phyloP scores from a whole-genome alignment of 495 filamentous ascomycete species.

The Aspergillus nidulans region DNA sequence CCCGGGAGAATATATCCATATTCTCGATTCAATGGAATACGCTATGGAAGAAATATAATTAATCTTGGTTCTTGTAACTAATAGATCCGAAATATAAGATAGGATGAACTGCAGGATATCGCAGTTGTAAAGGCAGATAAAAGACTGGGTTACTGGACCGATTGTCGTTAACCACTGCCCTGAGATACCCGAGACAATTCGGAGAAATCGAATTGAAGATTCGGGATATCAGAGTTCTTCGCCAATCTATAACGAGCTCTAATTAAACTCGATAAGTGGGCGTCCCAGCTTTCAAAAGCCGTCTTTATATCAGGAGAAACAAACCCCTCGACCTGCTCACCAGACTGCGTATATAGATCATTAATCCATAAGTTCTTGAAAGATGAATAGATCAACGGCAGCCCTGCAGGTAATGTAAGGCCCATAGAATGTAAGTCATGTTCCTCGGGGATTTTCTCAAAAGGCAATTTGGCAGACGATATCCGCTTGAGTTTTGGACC shows the following conservation, averaged over 20 bases:
- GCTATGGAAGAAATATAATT: too few relatives aligned
- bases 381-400: not conserved
- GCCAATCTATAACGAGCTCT: slow-evolving; percentile 14
- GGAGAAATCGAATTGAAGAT: slow-evolving; percentile 16
- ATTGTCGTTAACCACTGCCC: not conserved
- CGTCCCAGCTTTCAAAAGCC: slow-evolving; percentile 13
- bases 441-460: slow-evolving; percentile 35
- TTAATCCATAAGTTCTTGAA: slow-evolving; percentile 2
- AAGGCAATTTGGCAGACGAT: slow-evolving; percentile 26
- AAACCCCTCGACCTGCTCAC: slow-evolving; percentile 16
- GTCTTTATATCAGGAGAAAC: not conserved
- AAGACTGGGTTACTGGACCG: not conserved
- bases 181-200: not conserved
- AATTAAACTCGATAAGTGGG: slow-evolving; percentile 14
- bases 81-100: not conserved
- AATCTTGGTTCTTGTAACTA: too few relatives aligned
- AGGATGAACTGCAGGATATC: not conserved
- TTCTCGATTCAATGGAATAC: too few relatives aligned
- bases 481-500: slow-evolving; percentile 18
- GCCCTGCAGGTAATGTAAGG: slow-evolving; percentile 11
- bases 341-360: slow-evolving; percentile 23
- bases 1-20: too few relatives aligned
- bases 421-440: slow-evolving; percentile 24
- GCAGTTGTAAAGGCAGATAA: not conserved
- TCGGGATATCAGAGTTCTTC: not conserved